These are phyloP conservation scores for Fusarium marasasianum DNA, from an alignment of 2,329 filamentous ascomycete genomes.

Conservation along the genomic window DNA sequence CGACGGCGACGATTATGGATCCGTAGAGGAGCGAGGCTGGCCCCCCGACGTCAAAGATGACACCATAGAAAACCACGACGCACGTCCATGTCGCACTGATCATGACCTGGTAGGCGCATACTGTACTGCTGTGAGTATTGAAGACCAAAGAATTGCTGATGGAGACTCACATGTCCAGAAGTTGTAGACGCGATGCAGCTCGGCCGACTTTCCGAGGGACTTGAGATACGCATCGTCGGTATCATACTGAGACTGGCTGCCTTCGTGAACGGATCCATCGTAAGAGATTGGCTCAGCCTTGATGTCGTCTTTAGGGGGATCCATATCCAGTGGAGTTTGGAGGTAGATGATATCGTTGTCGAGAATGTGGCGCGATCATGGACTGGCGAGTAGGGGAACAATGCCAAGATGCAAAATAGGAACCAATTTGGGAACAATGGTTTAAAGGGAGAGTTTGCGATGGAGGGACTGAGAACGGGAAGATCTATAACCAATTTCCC, in stretches of 20 bases:
- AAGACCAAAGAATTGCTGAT: neutral
- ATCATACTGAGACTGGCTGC: neutral
- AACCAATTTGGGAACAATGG: neutral
- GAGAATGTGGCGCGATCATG: neutral
- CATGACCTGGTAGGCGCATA: conserved; percentile 25
- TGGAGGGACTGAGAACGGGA: neutral
- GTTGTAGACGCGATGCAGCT: conserved; percentile 16
- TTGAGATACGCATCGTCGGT: conserved; percentile 5
- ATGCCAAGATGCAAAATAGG: neutral
- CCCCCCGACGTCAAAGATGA: conserved; percentile 14
- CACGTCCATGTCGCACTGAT: conserved; percentile 26
- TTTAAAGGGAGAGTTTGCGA: neutral
- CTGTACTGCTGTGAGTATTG: neutral
- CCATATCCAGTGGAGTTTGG: neutral
- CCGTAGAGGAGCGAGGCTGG: conserved; percentile 8
- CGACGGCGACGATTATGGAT: conserved; percentile 17
- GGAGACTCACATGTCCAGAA: conserved; percentile 2
- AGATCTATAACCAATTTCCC: neutral
- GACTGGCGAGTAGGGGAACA: neutral
- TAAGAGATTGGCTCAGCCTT: neutral
- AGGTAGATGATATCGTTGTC: neutral
- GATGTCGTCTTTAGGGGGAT: neutral
- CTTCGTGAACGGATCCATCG: neutral
- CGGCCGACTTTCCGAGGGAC: conserved; percentile 1
- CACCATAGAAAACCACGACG: conserved; percentile 13